A percentile compares a stretch with the other conserved stretches of the same genome.
Evolutionary conservation across 2,329 filamentous ascomycete species (phyloP).

Genomic region (Raffaelea arxii): DNA sequence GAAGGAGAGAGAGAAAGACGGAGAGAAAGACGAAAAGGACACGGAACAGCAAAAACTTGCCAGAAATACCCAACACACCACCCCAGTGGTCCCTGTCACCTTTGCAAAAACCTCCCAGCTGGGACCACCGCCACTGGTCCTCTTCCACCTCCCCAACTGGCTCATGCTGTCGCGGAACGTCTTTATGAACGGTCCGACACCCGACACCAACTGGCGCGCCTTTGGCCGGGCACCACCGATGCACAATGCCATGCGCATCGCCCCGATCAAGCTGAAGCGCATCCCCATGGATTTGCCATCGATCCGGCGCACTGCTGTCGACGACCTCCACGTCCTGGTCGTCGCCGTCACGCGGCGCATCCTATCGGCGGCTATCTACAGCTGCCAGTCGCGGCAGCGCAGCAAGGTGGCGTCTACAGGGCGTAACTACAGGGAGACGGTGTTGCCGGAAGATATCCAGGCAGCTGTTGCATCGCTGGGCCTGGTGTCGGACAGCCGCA

Average conservation of each 20-base stretch:
- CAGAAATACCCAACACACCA: neutral
- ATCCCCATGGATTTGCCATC: conserved; percentile 64
- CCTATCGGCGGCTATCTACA: conserved; percentile 53
- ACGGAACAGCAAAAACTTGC: neutral
- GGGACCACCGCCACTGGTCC: conserved; percentile 34
- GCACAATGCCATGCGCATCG: conserved; percentile 63
- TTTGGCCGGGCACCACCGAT: conserved; percentile 57
- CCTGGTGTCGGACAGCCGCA: conserved; percentile 24
- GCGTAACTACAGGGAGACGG: conserved; percentile 16
- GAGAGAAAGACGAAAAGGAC: neutral
- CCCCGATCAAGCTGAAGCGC: conserved; percentile 60
- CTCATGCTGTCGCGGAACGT: conserved; percentile 52
- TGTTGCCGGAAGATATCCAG: conserved; percentile 37
- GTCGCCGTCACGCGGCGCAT: conserved; percentile 61
- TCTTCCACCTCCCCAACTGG: conserved; percentile 54
- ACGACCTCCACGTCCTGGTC: conserved; percentile 61
- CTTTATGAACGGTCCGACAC: conserved; percentile 64
- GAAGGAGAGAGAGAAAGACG: neutral
- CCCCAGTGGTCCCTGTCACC: too few relatives aligned
- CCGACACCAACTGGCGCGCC: conserved; percentile 58
- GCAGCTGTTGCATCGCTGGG: conserved; percentile 40
- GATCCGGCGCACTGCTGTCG: conserved; percentile 63
- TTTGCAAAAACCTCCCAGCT: too few relatives aligned
- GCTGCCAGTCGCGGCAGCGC: conserved; percentile 37
- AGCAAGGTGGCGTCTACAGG: conserved; percentile 52